phyloP scores from a whole-genome alignment of 306 rosid species.

The Dryas alaskensis region DNA sequence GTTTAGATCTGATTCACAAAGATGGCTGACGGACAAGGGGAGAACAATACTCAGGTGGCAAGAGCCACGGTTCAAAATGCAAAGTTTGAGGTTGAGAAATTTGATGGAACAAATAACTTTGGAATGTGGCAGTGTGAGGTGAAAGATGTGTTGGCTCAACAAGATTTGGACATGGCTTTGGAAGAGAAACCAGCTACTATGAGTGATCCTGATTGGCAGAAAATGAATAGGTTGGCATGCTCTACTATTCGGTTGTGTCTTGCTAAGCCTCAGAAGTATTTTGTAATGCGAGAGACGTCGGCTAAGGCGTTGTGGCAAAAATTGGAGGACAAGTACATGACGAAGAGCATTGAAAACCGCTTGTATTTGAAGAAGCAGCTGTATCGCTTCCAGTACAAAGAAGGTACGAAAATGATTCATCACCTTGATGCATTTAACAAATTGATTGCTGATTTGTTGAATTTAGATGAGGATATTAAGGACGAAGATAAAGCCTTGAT shows the following conservation, averaged over 20 bases:
- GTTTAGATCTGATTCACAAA: too few relatives aligned
- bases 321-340: too few relatives aligned
- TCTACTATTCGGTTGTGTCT: neutral
- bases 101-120: neutral
- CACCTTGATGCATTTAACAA: too few relatives aligned
- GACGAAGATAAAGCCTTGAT: too few relatives aligned
- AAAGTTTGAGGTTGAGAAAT: neutral
- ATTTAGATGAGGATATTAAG: too few relatives aligned
- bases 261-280: neutral
- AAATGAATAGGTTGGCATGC: neutral
- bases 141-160: neutral
- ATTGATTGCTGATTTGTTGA: too few relatives aligned
- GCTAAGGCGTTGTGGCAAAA: too few relatives aligned
- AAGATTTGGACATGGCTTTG: neutral
- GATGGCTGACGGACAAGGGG: too few relatives aligned
- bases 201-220: neutral
- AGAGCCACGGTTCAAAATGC: neutral
- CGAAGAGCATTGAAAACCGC: too few relatives aligned
- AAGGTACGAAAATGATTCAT: too few relatives aligned
- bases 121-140: neutral
- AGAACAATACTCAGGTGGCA: neutral
- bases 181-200: neutral
- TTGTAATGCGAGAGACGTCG: neutral
- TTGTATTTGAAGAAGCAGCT: too few relatives aligned
- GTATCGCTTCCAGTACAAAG: too few relatives aligned